These are phyloP conservation scores for Argentina anserina DNA, from an alignment of 306 rosid species.

Conservation along the genomic window DNA sequence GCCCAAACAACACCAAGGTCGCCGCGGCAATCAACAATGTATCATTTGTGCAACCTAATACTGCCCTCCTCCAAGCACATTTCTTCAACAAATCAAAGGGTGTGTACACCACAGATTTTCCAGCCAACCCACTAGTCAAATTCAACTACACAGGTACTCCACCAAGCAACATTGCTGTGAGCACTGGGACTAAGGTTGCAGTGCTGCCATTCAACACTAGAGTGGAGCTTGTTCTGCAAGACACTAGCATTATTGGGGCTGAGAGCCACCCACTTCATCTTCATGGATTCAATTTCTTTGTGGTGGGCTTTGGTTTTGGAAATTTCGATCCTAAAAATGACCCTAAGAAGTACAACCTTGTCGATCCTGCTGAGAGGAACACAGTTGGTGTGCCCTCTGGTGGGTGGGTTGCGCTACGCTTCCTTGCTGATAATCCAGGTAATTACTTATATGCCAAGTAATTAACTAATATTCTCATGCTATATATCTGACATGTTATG, in stretches of 20 bases:
- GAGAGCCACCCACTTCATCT: conserved; percentile 84
- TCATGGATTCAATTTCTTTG: conserved; percentile 74
- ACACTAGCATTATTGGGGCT: conserved; percentile 61
- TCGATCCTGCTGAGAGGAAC: conserved; percentile 75
- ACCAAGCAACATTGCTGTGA: conserved; percentile 44
- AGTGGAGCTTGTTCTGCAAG: conserved; percentile 64
- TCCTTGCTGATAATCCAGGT: conserved; percentile 71
- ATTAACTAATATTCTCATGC: not conserved
- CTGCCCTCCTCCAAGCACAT: conserved; percentile 69
- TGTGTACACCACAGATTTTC: conserved; percentile 56
- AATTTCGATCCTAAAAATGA: conserved; percentile 62
- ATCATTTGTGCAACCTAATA: conserved; percentile 61
- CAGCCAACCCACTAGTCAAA: conserved; percentile 53
- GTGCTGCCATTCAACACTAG: conserved; percentile 48
- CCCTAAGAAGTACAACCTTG: conserved; percentile 50
- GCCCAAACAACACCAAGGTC: conserved; percentile 55
- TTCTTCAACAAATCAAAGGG: conserved; percentile 56
- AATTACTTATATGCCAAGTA: not conserved
- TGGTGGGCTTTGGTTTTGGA: conserved; percentile 61
- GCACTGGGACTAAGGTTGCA: conserved; percentile 51
- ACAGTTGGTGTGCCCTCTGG: conserved; percentile 63
- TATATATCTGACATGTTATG: too few species aligned
- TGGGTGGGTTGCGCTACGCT: conserved; percentile 72
- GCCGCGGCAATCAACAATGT: conserved; percentile 58
- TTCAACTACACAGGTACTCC: conserved; percentile 71